Conservation (phyloP, 108 stramenopile genomes). For the Conticribra guillardii region DNA sequence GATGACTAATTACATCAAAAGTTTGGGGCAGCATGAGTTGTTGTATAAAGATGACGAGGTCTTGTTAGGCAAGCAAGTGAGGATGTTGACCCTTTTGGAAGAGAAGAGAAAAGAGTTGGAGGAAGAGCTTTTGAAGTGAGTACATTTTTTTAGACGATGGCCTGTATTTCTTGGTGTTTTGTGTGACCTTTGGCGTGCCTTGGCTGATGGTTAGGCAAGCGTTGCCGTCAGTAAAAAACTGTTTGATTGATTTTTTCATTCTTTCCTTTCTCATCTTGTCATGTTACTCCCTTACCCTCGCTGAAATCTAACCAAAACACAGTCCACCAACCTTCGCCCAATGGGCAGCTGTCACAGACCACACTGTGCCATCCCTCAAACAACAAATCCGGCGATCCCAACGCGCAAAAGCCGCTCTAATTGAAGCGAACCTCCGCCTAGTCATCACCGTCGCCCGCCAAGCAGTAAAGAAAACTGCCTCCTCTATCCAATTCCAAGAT, state of each 20-base stretch:
- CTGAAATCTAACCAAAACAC: too few relatives aligned
- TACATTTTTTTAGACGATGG: too few relatives aligned
- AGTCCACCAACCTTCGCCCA: conserved; percentile 63
- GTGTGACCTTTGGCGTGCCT: too few relatives aligned
- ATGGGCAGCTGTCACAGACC: conserved; percentile 56
- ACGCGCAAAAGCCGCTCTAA: conserved; percentile 64
- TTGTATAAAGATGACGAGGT: conserved; percentile 55
- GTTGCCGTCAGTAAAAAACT: not conserved
- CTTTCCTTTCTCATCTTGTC: not conserved
- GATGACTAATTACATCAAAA: conserved; percentile 56
- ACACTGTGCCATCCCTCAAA: conserved; percentile 57
- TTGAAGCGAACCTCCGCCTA: conserved; percentile 68
- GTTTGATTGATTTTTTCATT: not conserved
- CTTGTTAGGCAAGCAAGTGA: conserved; percentile 52
- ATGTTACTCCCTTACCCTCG: not conserved
- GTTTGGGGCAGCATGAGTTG: conserved; percentile 61
- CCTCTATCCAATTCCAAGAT: conserved; percentile 68
- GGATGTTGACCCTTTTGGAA: conserved; percentile 53
- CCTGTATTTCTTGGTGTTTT: too few relatives aligned
- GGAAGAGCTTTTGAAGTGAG: conserved; percentile 44
- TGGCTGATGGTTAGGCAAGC: too few relatives aligned
- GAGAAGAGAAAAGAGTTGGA: conserved; percentile 47
- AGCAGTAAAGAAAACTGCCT: conserved; percentile 45
- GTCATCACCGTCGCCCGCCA: conserved; percentile 75
- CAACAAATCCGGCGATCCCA: conserved; percentile 66